Percentiles rank a stretch among this genome's conserved stretches.
Conservation (phyloP, 164 flowering plant species). For the Vitis amurensis region DNA sequence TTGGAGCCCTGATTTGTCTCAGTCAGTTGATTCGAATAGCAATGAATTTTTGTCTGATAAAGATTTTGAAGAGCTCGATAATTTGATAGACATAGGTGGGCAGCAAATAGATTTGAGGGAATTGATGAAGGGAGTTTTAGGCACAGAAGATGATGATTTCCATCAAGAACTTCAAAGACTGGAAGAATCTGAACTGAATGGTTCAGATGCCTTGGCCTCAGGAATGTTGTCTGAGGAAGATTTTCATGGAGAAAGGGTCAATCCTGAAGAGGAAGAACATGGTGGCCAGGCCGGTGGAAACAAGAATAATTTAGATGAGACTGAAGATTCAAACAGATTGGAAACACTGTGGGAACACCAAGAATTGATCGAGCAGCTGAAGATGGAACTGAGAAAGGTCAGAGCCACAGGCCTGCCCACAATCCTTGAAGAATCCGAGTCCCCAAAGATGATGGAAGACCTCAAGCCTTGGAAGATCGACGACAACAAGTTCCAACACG, state of each 20-base stretch:
- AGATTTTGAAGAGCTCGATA: constrained; percentile 41
- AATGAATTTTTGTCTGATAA: constrained; percentile 51
- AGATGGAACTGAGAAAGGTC: constrained; percentile 76
- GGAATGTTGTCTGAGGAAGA: constrained; percentile 17
- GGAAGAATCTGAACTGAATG: constrained; percentile 17
- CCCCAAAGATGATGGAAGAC: constrained; percentile 69
- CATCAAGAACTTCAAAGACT: constrained; percentile 21
- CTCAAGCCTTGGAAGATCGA: constrained; percentile 89
- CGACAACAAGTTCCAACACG: constrained; percentile 55
- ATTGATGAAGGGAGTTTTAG: constrained; percentile 9
- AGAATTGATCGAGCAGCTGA: constrained; percentile 83
- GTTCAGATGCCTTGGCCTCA: constrained; percentile 12
- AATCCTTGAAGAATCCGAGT: constrained; percentile 83
- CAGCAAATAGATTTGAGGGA: constrained; percentile 16
- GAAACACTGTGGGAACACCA: constrained; percentile 92
- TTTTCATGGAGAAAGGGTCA: constrained; percentile 14
- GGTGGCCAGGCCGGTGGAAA: neutral
- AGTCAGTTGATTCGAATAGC: constrained; percentile 26
- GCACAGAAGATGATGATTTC: constrained; percentile 15
- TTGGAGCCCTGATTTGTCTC: constrained; percentile 35
- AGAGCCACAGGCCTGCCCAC: constrained; percentile 89
- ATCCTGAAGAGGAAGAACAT: neutral
- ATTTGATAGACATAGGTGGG: constrained; percentile 9
- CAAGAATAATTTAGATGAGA: constrained; percentile 4
- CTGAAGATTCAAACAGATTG: constrained; percentile 43